Conservation (phyloP, 805 yeast species). For the Grigorovia transvaalensis region DNA sequence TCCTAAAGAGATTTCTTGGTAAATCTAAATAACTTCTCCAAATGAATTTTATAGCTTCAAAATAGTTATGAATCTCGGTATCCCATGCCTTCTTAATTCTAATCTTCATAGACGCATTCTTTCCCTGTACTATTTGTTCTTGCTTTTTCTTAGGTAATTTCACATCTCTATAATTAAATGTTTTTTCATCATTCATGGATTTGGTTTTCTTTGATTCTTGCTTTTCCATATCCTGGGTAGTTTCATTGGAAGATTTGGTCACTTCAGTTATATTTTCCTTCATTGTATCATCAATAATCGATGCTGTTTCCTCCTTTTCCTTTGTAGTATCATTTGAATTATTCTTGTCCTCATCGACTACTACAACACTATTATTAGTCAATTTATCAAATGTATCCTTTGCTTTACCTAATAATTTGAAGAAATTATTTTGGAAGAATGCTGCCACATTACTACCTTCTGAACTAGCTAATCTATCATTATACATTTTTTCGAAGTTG, state of each 20-base stretch:
- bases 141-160: slow-evolving; percentile 17
- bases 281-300: neutral
- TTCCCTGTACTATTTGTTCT: neutral
- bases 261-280: neutral
- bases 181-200: neutral
- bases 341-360: neutral
- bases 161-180: slow-evolving; percentile 18
- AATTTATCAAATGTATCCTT: slow-evolving; percentile 13
- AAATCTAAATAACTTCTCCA: slow-evolving; percentile 54
- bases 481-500: slow-evolving; percentile 52
- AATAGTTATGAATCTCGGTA: slow-evolving; percentile 41
- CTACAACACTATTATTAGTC: neutral
- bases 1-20: slow-evolving; percentile 51
- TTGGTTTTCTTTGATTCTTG: neutral
- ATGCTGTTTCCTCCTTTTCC: neutral
- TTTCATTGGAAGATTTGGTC: neutral
- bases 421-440: slow-evolving; percentile 26
- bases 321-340: neutral
- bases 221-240: neutral
- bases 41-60: slow-evolving; percentile 55
- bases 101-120: slow-evolving; percentile 3
- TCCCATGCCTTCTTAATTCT: slow-evolving; percentile 35
- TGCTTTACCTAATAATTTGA: slow-evolving; percentile 23
- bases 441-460: slow-evolving; percentile 12
- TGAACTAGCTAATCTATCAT: slow-evolving; percentile 19